These are phyloP conservation scores for Salvia splendens DNA, from an alignment of 257 asterid species.

Conservation along the genomic window DNA sequence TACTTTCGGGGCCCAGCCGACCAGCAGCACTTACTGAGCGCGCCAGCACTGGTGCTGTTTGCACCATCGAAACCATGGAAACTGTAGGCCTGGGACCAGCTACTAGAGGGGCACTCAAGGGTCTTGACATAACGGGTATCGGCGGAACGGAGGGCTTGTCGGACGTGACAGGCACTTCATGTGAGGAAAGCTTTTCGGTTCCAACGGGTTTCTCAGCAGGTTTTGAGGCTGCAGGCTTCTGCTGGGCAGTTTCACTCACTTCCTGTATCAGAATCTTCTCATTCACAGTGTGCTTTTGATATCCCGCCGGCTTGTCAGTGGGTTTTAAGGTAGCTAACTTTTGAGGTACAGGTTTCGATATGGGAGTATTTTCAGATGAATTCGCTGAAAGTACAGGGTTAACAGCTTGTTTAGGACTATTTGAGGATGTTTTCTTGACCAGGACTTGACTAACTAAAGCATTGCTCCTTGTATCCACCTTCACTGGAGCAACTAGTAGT, in stretches of 20 bases:
- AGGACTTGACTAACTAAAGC: slow-evolving; percentile 34
- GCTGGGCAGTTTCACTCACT: slow-evolving; percentile 25
- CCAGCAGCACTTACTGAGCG: slow-evolving; percentile 85
- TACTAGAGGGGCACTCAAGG: slow-evolving; percentile 76
- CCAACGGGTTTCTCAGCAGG: slow-evolving; percentile 34
- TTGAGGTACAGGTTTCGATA: slow-evolving; percentile 38
- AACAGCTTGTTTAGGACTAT: slow-evolving; percentile 44
- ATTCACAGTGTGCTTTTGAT: slow-evolving; percentile 31
- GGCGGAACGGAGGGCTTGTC: slow-evolving; percentile 50
- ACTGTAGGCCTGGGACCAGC: slow-evolving; percentile 58
- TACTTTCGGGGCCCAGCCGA: slow-evolving; percentile 64
- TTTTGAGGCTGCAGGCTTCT: slow-evolving; percentile 41
- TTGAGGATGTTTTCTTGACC: slow-evolving; percentile 45
- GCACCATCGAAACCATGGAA: slow-evolving; percentile 55
- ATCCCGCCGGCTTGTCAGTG: slow-evolving; percentile 37
- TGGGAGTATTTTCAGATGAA: slow-evolving; percentile 42
- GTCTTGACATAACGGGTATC: slow-evolving; percentile 65
- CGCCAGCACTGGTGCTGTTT: slow-evolving; percentile 54
- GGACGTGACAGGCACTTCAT: slow-evolving; percentile 33
- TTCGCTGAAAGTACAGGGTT: slow-evolving; percentile 36
- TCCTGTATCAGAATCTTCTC: slow-evolving; percentile 43
- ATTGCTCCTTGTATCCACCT: slow-evolving; percentile 42
- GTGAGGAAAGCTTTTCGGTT: slow-evolving; percentile 39
- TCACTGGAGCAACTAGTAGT: slow-evolving; percentile 31
- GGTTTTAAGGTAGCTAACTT: slow-evolving; percentile 43